Conservation (phyloP, 2,329 filamentous ascomycete genomes). For the Chaetomium strumarium region DNA sequence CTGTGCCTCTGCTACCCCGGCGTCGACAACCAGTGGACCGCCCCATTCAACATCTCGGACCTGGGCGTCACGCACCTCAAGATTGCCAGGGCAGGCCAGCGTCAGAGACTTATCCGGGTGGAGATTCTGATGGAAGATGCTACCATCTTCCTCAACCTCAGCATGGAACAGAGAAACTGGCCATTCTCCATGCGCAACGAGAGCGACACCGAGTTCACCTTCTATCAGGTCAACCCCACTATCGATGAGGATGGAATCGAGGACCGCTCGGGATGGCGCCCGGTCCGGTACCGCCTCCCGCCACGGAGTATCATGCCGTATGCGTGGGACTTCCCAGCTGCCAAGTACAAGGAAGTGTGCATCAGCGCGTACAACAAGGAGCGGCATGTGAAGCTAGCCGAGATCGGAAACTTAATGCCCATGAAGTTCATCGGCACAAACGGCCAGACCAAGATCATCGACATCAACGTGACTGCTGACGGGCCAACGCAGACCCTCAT, state of each 20-base stretch:
- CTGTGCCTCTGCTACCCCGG: conserved; percentile 89
- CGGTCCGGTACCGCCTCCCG: conserved; percentile 85
- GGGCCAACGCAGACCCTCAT: conserved; percentile 94
- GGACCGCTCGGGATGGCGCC: conserved; percentile 83
- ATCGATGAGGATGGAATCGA: conserved; percentile 83
- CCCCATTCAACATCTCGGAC: conserved; percentile 95
- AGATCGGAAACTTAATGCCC: conserved; percentile 92
- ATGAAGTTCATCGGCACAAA: conserved; percentile 74
- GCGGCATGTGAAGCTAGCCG: conserved; percentile 86
- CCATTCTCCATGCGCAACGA: conserved; percentile 98
- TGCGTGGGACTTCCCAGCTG: conserved; percentile 97
- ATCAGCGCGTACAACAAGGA: conserved; percentile 74
- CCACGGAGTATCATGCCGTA: conserved; percentile 98
- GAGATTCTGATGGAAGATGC: conserved; percentile 90
- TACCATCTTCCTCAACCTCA: conserved; percentile 88
- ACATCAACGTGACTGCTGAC: conserved; percentile 92
- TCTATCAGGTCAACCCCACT: conserved; percentile 91
- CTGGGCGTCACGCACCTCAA: conserved; percentile 91
- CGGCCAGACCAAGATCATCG: conserved; percentile 78
- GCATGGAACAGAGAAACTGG: conserved; percentile 89
- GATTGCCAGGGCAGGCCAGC: conserved; percentile 81
- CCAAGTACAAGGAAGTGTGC: conserved; percentile 91
- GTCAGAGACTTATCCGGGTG: conserved; percentile 79
- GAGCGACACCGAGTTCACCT: conserved; percentile 92
- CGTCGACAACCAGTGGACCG: conserved; percentile 95